phyloP scores from a whole-genome alignment of 176 grass and related monocot genomes.

The Elaeis guineensis region DNA sequence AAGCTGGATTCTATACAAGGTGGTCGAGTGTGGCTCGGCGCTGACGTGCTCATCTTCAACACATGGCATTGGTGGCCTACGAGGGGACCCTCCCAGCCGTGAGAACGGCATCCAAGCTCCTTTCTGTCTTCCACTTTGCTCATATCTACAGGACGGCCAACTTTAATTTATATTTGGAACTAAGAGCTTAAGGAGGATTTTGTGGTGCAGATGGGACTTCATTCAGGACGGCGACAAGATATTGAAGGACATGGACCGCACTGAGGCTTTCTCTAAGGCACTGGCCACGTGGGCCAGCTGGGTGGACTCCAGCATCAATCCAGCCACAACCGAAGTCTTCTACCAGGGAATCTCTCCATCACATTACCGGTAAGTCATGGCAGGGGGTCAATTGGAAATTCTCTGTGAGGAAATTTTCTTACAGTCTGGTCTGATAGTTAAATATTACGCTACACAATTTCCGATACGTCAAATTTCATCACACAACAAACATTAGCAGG shows the following conservation, averaged over 20 bases:
- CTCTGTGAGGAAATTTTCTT: background rate
- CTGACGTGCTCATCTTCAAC: conserved; percentile 86
- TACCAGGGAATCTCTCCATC: conserved; percentile 75
- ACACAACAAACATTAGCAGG: too few relatives aligned
- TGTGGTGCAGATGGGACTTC: conserved; percentile 59
- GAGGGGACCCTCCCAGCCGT: conserved; percentile 39
- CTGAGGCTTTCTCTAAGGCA: conserved; percentile 52
- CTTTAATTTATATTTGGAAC: too few relatives aligned
- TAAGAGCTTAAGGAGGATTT: too few relatives aligned
- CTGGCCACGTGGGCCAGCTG: conserved; percentile 64
- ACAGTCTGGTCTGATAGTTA: too few relatives aligned
- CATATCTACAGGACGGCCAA: too few relatives aligned
- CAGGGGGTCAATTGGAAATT: background rate
- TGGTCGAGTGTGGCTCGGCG: conserved; percentile 35
- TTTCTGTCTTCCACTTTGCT: too few relatives aligned
- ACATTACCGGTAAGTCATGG: conserved; percentile 45
- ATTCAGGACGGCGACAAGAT: conserved; percentile 33
- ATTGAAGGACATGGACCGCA: conserved; percentile 63
- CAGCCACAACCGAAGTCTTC: conserved; percentile 42
- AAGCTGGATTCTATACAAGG: conserved; percentile 53
- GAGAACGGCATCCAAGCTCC: background rate
- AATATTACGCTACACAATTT: too few relatives aligned
- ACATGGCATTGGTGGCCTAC: conserved; percentile 93
- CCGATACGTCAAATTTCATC: too few relatives aligned
- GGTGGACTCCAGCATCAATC: conserved; percentile 49